phyloP scores from a whole-genome alignment of 352 stramenopile genomes.

The Phytopythium cucurbitacearum region DNA sequence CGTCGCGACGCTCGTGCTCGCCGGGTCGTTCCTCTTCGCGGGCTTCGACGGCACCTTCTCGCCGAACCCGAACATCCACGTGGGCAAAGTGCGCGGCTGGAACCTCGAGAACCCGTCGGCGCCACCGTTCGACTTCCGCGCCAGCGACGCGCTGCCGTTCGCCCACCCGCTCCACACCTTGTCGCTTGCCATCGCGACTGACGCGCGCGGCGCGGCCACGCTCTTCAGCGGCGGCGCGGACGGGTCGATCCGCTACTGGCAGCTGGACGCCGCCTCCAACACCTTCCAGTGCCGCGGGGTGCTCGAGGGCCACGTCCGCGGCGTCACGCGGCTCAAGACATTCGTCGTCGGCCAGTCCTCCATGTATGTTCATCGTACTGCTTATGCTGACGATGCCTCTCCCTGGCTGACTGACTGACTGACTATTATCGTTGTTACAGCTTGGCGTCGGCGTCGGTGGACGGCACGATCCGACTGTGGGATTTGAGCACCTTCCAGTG shows the following conservation, averaged over 20 bases:
- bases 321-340: conserved; percentile 80
- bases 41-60: conserved; percentile 72
- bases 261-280: conserved; percentile 62
- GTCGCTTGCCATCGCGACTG: conserved; percentile 67
- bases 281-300: conserved; percentile 71
- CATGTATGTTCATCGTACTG: conserved; percentile 23
- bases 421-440: conserved; percentile 9
- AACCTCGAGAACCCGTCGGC: conserved; percentile 72
- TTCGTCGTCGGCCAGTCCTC: conserved; percentile 58
- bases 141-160: conserved; percentile 65
- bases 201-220: conserved; percentile 54
- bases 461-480: conserved; percentile 81
- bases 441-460: conserved; percentile 75
- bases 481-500: conserved; percentile 81
- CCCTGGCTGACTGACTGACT: neutral
- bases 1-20: conserved; percentile 62
- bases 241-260: conserved; percentile 79
- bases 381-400: conserved; percentile 2
- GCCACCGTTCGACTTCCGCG: conserved; percentile 58
- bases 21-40: conserved; percentile 74
- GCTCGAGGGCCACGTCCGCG: conserved; percentile 76
- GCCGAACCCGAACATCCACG: conserved; percentile 41
- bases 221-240: conserved; percentile 76
- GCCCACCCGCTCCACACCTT: conserved; percentile 73
- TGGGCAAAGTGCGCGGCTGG: conserved; percentile 79